phyloP scores from a whole-genome alignment of 169 alveolate genomes.

The Theileria annulata region DNA sequence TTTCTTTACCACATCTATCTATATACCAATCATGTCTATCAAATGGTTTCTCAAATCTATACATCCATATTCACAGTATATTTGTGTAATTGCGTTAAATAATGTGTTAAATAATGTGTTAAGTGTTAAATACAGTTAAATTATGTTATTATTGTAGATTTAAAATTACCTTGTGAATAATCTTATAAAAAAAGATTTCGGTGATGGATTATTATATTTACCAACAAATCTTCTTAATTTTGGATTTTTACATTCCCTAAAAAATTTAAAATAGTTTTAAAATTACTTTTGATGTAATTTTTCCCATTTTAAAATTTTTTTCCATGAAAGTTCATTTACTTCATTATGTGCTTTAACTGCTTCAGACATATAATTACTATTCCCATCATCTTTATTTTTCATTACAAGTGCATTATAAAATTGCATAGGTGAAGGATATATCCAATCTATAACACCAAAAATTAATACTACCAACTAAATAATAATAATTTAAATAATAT shows the following conservation, averaged over 20 bases:
- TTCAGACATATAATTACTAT: slow-evolving; percentile 71
- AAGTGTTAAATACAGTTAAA: no score
- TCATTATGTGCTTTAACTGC: slow-evolving; percentile 80
- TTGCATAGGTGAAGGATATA: slow-evolving; percentile 85
- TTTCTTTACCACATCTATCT: slow-evolving; percentile 78
- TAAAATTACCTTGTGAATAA: slow-evolving; percentile 47
- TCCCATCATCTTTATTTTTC: slow-evolving; percentile 67
- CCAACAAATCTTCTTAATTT: slow-evolving; percentile 81
- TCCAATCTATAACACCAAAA: slow-evolving; percentile 65
- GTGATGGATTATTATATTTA: slow-evolving; percentile 66
- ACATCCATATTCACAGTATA: neutral
- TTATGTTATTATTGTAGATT: no score
- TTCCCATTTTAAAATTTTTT: slow-evolving; percentile 78
- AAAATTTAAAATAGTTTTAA: neutral
- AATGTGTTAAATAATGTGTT: no score
- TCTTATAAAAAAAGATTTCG: slow-evolving; percentile 67
- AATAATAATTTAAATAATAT: neutral
- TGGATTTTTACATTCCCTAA: slow-evolving; percentile 70
- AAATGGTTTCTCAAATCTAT: slow-evolving; percentile 78
- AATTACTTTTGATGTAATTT: slow-evolving; percentile 62
- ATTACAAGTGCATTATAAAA: slow-evolving; percentile 80
- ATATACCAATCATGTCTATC: slow-evolving; percentile 87
- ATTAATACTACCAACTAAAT: neutral
- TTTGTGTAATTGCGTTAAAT: no score
- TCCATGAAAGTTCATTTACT: slow-evolving; percentile 84